phyloP scores from a whole-genome alignment of 441 rosid genomes.

The Breynia disticha region DNA sequence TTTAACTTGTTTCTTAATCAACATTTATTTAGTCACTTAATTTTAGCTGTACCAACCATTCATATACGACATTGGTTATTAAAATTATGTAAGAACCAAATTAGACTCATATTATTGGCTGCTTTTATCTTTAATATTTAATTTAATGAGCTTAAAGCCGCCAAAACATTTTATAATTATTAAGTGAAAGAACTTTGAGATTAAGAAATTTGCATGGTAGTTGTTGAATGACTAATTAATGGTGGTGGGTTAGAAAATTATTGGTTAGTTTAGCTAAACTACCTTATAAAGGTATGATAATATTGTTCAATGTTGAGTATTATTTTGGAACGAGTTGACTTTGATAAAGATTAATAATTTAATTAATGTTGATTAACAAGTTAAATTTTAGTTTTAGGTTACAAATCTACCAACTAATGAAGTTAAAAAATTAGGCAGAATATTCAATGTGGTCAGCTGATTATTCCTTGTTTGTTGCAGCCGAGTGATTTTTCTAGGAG shows the following conservation, averaged over 20 bases:
- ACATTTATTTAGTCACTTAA: neutral
- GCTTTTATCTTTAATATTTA: slow-evolving; percentile 19
- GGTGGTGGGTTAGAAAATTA: neutral
- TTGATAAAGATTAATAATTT: too few species aligned
- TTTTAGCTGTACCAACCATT: slow-evolving; percentile 11
- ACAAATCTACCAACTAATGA: too few species aligned
- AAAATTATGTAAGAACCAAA: neutral
- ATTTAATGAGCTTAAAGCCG: slow-evolving; percentile 11
- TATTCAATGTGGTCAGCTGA: slow-evolving; percentile 18
- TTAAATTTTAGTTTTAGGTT: too few species aligned
- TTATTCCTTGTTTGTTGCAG: slow-evolving; percentile 29
- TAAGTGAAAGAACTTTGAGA: slow-evolving; percentile 8
- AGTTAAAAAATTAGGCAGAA: neutral
- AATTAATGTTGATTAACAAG: too few species aligned
- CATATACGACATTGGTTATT: slow-evolving; percentile 14
- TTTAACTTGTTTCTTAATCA: slow-evolving; percentile 8
- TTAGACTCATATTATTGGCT: slow-evolving; percentile 2
- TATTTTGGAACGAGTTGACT: too few species aligned
- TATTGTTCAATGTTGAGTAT: neutral
- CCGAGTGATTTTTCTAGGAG: slow-evolving; percentile 69
- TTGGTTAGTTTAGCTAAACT: slow-evolving; percentile 15
- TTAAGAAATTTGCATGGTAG: slow-evolving; percentile 8
- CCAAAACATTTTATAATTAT: slow-evolving; percentile 8
- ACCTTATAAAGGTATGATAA: slow-evolving; percentile 3
- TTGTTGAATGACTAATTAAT: slow-evolving; percentile 14